These are phyloP conservation scores for Hanseniaspora sp. DNA, from an alignment of 1,139 yeast genomes.

Conservation along the genomic window DNA sequence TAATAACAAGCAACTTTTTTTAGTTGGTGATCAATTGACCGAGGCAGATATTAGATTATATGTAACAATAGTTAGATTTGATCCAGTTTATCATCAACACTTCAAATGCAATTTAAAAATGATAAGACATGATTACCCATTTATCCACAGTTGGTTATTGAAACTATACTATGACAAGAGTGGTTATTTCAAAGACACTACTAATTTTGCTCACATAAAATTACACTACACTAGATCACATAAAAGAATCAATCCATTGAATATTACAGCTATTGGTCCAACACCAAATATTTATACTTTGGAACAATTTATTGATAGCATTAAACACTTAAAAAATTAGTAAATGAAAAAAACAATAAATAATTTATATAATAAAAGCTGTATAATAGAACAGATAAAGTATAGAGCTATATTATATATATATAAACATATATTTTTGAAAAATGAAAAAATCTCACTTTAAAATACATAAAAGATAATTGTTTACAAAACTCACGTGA, in stretches of 20 bases:
- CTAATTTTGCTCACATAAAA: constrained; percentile 82
- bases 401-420: no score
- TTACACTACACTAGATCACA: constrained; percentile 81
- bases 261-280: constrained; percentile 86
- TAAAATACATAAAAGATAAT: no score
- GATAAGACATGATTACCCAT: constrained; percentile 73
- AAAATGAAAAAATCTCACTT: no score
- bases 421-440: no score
- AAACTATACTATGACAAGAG: constrained; percentile 78
- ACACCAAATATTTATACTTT: constrained; percentile 53
- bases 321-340: neutral
- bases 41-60: constrained; percentile 84
- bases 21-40: constrained; percentile 59
- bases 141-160: constrained; percentile 66
- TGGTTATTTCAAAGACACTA: constrained; percentile 50
- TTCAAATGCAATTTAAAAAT: constrained; percentile 83
- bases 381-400: no score
- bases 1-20: constrained; percentile 33
- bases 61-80: constrained; percentile 77
- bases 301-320: neutral
- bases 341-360: no score
- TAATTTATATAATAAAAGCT: neutral
- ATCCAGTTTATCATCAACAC: constrained; percentile 85
- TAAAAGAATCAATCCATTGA: constrained; percentile 63
- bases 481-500: no score